Conservation (phyloP, 2,329 filamentous ascomycete species). For the Colletotrichum tropicicola region DNA sequence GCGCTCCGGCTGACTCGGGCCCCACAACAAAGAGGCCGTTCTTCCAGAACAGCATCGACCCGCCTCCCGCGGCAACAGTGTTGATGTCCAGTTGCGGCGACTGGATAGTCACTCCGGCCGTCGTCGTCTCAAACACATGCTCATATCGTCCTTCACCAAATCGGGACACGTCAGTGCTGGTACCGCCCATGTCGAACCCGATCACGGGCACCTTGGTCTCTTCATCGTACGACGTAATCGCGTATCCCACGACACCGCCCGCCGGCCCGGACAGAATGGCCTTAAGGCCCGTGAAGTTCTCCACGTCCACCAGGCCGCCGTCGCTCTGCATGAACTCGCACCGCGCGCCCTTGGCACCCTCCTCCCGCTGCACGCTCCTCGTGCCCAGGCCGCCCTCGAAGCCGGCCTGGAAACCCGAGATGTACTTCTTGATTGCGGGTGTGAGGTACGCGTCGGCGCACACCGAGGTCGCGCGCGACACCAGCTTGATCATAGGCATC, state of each 20-base stretch:
- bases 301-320: slow-evolving; percentile 76
- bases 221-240: slow-evolving; percentile 88
- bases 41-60: slow-evolving; percentile 84
- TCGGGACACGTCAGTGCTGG: slow-evolving; percentile 88
- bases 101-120: slow-evolving; percentile 92
- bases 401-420: slow-evolving; percentile 76
- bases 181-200: slow-evolving; percentile 96
- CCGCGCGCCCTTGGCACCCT: slow-evolving; percentile 74
- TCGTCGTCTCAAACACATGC: slow-evolving; percentile 94
- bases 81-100: slow-evolving; percentile 94
- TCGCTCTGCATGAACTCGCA: slow-evolving; percentile 98
- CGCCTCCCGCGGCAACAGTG: slow-evolving; percentile 91
- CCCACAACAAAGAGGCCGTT: slow-evolving; percentile 93
- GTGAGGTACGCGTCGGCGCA: slow-evolving; percentile 85
- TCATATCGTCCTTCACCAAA: slow-evolving; percentile 89
- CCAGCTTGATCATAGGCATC: slow-evolving; percentile 86
- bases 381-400: slow-evolving; percentile 84
- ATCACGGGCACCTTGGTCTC: slow-evolving; percentile 86
- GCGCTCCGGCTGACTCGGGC: slow-evolving; percentile 87
- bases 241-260: slow-evolving; percentile 93
- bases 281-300: slow-evolving; percentile 83
- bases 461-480: slow-evolving; percentile 78
- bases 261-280: slow-evolving; percentile 91
- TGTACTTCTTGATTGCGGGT: slow-evolving; percentile 81
- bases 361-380: slow-evolving; percentile 74